Evolutionary conservation across 495 filamentous ascomycete species (phyloP), one percentile per base, ranked within the genome.

Genomic region (Hypomontagnella monticulosa): DNA sequence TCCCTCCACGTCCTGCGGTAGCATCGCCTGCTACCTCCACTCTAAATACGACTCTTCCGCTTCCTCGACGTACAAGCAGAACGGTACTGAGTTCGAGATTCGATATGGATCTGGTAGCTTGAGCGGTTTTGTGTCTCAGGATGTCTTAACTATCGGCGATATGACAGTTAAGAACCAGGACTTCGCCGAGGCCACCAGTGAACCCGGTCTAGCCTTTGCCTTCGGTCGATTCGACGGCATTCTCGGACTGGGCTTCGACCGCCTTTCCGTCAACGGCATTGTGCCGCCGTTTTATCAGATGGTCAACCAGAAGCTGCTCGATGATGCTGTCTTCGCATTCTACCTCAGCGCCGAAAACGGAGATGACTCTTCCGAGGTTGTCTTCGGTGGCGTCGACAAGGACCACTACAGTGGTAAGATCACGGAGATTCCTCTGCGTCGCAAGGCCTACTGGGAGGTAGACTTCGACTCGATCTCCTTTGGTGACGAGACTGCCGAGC

Each of bases 361-460:
- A 20, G 86, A 86, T 30, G 90, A 90, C 52, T 84, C 89, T 73
- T 97, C 93, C 8, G 94, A 92, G 78, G 94, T 89, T 36, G 88
- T 88, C 52, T 98, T 99, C 63, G 96, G 96, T 78, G 96, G 96
- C 72, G 82, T 97, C 57, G 88, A 98, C 78, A 81, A 93, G 77
- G 80, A 81, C 71, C 91, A 92, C 82, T 98, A 92, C 84, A 88
- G 84, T 30, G 96, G 96, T 68, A 89, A 97, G 78, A 83, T 99
- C 71, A 92, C 87, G 61, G 93, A 90, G 73, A 93, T 99, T 65
- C 94, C 94, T 47, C 87, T 99, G 64, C 88, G 95, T 75, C 91
- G 96, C 73, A 97, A 97, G 89, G 96, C 96, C 37, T 99, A 99
- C 85, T 99, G 96, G 96, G 96, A 99, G 84, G 94, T 98, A 20